These are phyloP conservation scores for Lasiosphaeriaceae sp. DNA, from an alignment of 495 filamentous ascomycete species.

Conservation along the genomic window DNA sequence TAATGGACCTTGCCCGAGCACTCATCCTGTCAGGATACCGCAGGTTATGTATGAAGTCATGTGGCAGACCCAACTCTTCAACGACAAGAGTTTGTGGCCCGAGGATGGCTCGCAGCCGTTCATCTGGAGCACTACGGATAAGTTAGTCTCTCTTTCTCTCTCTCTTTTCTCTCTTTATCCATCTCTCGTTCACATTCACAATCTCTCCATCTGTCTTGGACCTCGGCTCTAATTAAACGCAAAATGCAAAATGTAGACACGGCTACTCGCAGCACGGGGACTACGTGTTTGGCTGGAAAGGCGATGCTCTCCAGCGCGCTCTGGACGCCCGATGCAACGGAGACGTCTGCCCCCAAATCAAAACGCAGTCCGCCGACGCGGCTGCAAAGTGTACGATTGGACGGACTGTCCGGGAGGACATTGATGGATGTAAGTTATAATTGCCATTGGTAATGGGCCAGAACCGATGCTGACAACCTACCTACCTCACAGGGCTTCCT, in stretches of 20 bases:
- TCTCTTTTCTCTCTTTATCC: no score
- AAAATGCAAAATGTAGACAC: constrained; percentile 16
- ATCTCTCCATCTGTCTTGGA: no score
- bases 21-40: constrained; percentile 29
- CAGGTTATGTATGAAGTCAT: constrained; percentile 39
- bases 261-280: constrained; percentile 34
- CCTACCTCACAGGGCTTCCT: no score
- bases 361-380: no score
- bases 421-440: no score
- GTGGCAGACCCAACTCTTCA: constrained; percentile 31
- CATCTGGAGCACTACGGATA: constrained; percentile 39
- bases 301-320: constrained; percentile 28
- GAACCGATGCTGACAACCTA: no score
- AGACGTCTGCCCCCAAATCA: constrained; percentile 24
- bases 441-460: no score
- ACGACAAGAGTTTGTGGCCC: constrained; percentile 33
- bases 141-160: constrained; percentile 8
- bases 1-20: constrained; percentile 23
- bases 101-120: constrained; percentile 39
- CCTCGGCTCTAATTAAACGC: no score
- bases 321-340: constrained; percentile 33
- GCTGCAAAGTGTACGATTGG: no score
- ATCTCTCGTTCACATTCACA: constrained; percentile 21
- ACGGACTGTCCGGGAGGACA: no score
- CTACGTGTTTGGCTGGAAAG: constrained; percentile 38